Evolutionary conservation across 2,329 filamentous ascomycete species (phyloP).

Genomic region (Xylaria sp.): DNA sequence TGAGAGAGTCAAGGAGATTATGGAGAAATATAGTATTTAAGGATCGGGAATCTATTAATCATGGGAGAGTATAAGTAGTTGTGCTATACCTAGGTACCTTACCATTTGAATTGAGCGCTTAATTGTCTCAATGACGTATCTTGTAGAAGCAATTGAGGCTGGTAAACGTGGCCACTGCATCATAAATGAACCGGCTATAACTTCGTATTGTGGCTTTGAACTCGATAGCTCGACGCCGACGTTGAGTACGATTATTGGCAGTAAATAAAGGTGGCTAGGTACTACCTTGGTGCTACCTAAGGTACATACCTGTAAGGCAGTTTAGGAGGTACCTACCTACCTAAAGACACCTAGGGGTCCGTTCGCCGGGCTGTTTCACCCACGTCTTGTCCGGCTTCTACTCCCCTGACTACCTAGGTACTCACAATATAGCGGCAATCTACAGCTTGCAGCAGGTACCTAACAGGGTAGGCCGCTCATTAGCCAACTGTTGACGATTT

Average conservation of each 20-base stretch:
- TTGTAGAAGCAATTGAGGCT: not conserved
- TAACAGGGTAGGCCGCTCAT: not conserved
- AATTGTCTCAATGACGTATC: not conserved
- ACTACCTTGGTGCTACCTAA: no score
- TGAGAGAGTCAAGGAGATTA: conserved; percentile 57
- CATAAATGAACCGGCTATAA: not conserved
- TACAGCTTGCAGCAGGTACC: not conserved
- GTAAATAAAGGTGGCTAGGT: no score
- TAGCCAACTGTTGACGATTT: not conserved
- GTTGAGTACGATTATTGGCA: not conserved
- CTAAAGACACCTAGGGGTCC: not conserved
- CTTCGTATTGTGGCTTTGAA: conserved; percentile 11
- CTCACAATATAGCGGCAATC: not conserved
- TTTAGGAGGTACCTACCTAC: no score
- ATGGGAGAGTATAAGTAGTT: no score
- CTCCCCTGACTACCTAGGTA: not conserved
- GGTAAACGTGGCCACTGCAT: not conserved
- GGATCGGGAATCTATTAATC: no score
- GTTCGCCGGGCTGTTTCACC: conserved; percentile 14
- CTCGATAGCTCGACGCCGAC: not conserved
- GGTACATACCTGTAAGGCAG: no score
- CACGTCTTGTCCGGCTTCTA: not conserved
- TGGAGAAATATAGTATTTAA: conserved; percentile 53
- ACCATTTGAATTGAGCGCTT: not conserved
- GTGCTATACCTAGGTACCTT: no score